phyloP scores from a whole-genome alignment of 257 asterid species.

The Nicotiana otophora region DNA sequence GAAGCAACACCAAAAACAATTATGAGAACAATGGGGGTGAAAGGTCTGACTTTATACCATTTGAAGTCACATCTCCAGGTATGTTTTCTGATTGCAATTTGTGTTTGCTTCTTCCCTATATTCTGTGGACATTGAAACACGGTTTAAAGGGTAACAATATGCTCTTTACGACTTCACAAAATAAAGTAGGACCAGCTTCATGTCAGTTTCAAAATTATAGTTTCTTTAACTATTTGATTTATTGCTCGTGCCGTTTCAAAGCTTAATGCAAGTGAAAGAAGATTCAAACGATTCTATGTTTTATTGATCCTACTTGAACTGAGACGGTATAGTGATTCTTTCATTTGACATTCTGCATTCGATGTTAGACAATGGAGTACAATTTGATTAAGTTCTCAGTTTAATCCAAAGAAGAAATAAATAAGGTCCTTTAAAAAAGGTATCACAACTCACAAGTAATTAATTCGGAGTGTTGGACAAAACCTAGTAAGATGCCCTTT shows the following conservation, averaged over 20 bases:
- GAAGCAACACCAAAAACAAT: constrained; percentile 92
- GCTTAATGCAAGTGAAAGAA: not conserved
- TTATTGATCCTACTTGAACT: not conserved
- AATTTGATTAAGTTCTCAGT: not conserved
- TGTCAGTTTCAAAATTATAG: not conserved
- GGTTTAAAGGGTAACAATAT: not conserved
- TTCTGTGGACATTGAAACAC: not conserved
- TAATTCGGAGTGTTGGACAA: not conserved
- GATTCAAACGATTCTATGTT: not conserved
- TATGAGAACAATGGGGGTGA: constrained; percentile 90
- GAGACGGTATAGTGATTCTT: not conserved
- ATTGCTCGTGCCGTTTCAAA: not conserved
- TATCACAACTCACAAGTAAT: not conserved
- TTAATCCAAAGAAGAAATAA: not conserved
- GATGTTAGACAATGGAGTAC: not conserved
- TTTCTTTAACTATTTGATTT: not conserved
- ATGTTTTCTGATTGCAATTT: not conserved
- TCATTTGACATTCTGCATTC: not conserved
- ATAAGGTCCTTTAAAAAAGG: not conserved
- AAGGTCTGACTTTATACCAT: constrained; percentile 90
- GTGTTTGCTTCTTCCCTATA: not conserved
- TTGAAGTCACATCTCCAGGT: constrained; percentile 98
- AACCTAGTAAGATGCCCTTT: not conserved
- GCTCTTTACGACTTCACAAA: not conserved
- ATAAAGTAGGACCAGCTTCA: not conserved